Evolutionary conservation across 148 eudicot species (phyloP).

Genomic region (Euryodendron excelsum): DNA sequence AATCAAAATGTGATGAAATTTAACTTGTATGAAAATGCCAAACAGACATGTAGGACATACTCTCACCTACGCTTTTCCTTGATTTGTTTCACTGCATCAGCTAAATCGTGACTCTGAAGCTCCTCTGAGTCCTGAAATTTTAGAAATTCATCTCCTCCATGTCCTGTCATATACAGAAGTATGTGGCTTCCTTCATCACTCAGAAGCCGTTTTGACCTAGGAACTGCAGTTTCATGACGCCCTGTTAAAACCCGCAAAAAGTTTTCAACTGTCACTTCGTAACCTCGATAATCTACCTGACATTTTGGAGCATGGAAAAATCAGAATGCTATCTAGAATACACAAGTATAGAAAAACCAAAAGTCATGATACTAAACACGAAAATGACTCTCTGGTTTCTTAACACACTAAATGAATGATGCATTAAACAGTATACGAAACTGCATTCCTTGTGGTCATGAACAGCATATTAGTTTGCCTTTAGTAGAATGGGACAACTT

Average conservation of each 20-base stretch:
- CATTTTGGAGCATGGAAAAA: slow-evolving; percentile 16
- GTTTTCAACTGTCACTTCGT: slow-evolving; percentile 96
- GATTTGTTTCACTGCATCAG: slow-evolving; percentile 99
- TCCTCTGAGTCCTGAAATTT: slow-evolving; percentile 98
- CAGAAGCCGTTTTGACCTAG: slow-evolving; percentile 88
- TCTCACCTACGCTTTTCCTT: slow-evolving; percentile 91
- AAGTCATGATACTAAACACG: neutral
- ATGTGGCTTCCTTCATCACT: slow-evolving; percentile 99
- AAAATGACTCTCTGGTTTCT: neutral
- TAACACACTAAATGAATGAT: neutral
- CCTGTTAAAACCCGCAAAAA: slow-evolving; percentile 90
- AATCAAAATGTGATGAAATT: neutral
- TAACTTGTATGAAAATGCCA: neutral
- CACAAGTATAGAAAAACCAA: neutral
- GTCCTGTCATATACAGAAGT: slow-evolving; percentile 96
- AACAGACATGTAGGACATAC: neutral
- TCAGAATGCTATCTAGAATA: slow-evolving; percentile 13
- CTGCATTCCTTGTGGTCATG: neutral
- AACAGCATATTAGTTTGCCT: neutral
- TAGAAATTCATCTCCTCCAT: slow-evolving; percentile 98
- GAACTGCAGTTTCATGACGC: slow-evolving; percentile 93
- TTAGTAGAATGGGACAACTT: neutral
- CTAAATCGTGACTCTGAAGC: slow-evolving; percentile 99
- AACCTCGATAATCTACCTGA: slow-evolving; percentile 98
- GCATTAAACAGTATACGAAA: neutral